These are phyloP conservation scores for Pseudopyricularia cyperi DNA, from an alignment of 2,329 filamentous ascomycete species.

Conservation along the genomic window DNA sequence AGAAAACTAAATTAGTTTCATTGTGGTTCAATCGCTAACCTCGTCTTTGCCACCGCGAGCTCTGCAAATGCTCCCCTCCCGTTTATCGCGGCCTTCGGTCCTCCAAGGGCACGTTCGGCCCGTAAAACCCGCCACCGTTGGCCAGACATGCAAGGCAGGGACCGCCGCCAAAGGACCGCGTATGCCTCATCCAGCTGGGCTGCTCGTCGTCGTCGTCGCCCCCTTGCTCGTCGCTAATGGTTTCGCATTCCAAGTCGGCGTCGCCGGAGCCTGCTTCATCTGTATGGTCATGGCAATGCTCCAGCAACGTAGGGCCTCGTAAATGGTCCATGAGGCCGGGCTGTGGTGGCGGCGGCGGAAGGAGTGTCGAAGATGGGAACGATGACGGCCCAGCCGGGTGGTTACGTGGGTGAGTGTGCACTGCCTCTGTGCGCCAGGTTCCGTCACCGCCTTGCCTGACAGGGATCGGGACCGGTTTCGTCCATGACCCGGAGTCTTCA, in stretches of 20 bases:
- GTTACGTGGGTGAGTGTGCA: not conserved
- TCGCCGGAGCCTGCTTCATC: not conserved
- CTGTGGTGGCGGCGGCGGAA: slow-evolving; percentile 37
- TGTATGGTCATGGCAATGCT: not conserved
- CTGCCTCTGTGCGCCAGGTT: not conserved
- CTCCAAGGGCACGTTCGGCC: slow-evolving; percentile 37
- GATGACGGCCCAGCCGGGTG: slow-evolving; percentile 29
- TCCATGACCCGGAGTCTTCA: not conserved
- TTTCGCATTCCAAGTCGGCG: slow-evolving; percentile 8
- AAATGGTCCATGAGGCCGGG: slow-evolving; percentile 16
- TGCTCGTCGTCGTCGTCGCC: slow-evolving; percentile 33
- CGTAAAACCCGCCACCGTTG: slow-evolving; percentile 36
- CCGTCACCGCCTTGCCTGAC: not conserved
- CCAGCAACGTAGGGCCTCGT: slow-evolving; percentile 13
- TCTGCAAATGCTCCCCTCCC: too few species aligned
- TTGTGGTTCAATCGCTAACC: not conserved
- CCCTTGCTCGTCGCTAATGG: slow-evolving; percentile 34
- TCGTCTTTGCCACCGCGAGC: not conserved
- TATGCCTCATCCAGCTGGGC: slow-evolving; percentile 42
- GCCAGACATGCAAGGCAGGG: slow-evolving; percentile 42
- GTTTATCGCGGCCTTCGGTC: slow-evolving; percentile 26
- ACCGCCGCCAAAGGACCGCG: slow-evolving; percentile 44
- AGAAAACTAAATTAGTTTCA: not conserved
- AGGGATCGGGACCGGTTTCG: not conserved
- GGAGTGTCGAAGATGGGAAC: slow-evolving; percentile 32